A percentile compares a stretch with the other conserved stretches of the same genome.
phyloP scores from a whole-genome alignment of 75 land plant species.

The Azolla pinnata region DNA sequence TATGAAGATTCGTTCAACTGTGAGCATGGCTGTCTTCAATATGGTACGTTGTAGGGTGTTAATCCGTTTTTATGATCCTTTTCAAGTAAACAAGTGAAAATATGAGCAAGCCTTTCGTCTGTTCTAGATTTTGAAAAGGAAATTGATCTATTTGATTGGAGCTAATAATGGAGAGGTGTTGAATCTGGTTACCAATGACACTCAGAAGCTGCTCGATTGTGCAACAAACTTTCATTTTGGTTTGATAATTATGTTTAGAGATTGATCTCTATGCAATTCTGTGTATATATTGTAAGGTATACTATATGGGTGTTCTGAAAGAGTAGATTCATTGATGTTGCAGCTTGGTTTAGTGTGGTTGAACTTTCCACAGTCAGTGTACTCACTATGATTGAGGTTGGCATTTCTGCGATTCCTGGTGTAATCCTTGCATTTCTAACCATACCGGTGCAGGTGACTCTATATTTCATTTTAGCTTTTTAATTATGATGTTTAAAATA shows the following conservation, averaged over 20 bases:
- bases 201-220: constrained; percentile 23
- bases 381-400: constrained; percentile 20
- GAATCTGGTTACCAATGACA: constrained; percentile 31
- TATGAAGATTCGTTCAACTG: constrained; percentile 13
- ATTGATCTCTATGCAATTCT: background rate
- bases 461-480: too few species aligned
- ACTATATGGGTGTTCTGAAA: too few species aligned
- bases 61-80: background rate
- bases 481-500: too few species aligned
- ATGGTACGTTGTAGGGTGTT: too few species aligned
- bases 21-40: constrained; percentile 25
- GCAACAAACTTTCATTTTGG: constrained; percentile 9
- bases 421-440: constrained; percentile 17
- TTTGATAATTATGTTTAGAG: background rate
- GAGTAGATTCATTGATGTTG: too few species aligned
- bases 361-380: constrained; percentile 16
- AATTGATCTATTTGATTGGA: constrained; percentile 10
- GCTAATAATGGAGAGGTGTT: constrained; percentile 22
- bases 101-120: too few species aligned
- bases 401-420: constrained; percentile 29
- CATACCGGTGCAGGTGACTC: constrained; percentile 17
- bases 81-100: background rate
- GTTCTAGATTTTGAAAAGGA: constrained; percentile 16
- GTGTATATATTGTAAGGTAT: too few species aligned
- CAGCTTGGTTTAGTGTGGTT: constrained; percentile 20